These are phyloP conservation scores for Scedosporium boydii DNA, from an alignment of 2,329 filamentous ascomycete species.

Conservation along the genomic window DNA sequence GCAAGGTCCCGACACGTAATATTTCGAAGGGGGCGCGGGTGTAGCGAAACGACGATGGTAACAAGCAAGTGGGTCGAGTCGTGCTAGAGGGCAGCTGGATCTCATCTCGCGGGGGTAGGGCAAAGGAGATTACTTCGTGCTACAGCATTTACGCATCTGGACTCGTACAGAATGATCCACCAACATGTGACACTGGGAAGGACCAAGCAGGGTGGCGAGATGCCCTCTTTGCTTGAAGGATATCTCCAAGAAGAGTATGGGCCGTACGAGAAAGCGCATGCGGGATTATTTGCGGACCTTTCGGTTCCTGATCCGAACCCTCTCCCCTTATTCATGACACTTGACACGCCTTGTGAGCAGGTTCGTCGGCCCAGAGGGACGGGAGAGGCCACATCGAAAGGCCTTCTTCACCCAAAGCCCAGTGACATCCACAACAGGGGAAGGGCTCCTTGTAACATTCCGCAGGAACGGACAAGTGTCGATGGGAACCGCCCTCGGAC, in stretches of 20 bases:
- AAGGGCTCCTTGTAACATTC: no score
- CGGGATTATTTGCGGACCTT: neutral
- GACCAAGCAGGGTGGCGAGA: neutral
- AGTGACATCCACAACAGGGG: no score
- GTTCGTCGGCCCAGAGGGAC: no score
- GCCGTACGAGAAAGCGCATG: neutral
- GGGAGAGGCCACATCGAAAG: no score
- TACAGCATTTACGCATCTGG: neutral
- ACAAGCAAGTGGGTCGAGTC: neutral
- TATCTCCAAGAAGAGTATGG: neutral
- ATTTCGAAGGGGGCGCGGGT: neutral
- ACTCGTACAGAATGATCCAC: neutral
- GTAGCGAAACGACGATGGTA: neutral
- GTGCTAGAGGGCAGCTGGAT: neutral
- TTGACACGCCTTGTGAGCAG: neutral
- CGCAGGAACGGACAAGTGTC: no score
- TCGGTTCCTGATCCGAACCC: no score
- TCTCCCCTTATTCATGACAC: no score
- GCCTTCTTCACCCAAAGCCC: no score
- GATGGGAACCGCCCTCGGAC: no score
- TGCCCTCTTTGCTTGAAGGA: neutral
- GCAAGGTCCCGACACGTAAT: constrained; percentile 4
- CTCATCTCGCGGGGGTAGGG: neutral
- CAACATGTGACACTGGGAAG: neutral
- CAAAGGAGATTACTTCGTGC: neutral